Evolutionary conservation across 257 asterid species (phyloP), one percentile per base, ranked within the genome.

Genomic region (Ocimum tenuiflorum): DNA sequence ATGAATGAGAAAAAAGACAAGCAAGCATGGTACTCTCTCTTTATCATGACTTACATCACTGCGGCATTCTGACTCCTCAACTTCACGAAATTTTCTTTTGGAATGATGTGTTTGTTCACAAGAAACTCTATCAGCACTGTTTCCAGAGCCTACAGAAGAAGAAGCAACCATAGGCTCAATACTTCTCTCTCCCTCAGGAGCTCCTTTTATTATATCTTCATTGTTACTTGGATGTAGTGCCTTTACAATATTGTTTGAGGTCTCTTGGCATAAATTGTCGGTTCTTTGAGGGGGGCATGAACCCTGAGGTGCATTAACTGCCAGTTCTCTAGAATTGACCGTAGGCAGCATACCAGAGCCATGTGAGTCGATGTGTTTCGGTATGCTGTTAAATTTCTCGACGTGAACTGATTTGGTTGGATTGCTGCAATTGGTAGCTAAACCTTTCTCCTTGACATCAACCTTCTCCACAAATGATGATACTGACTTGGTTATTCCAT

Each of bases 101-200:
- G 81, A 75, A 60, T 76, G 74, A 35, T 74, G 83, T 0, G 81
- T 85, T 63, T 71, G 91, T 41, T 85, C 91, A 49, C 77, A 82
- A 19, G 99, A 90, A 76, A 84, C 78, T 75, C 89, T 79, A 63
- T 86, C 95, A 13, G 70, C 91, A 65, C 95, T 82, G 48, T 86
- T 81, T 14, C 88, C 97, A 11, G 99, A 94, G 71, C 99, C 88
- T 5, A 88, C 96, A 56, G 99, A 94, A 65, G 98, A 91, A 35
- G 86, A 83, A 78, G 86, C 90, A 75, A 83, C 83, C 74, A 73
- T 70, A 43, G 85, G 85, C 75, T 90, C 95, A 43, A 74, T 76
- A 39, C 36, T 68, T 77, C 56, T 80, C 73, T 87, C 95, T 31
- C 77, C 77, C 55, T 76, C 79, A 7, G 70, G 75, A 14, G 67